A percentile compares a stretch with the other conserved stretches of the same genome.
phyloP scores from a whole-genome alignment of 1,284 basidiomycete genomes.

The Tylopilus orsonianus region DNA sequence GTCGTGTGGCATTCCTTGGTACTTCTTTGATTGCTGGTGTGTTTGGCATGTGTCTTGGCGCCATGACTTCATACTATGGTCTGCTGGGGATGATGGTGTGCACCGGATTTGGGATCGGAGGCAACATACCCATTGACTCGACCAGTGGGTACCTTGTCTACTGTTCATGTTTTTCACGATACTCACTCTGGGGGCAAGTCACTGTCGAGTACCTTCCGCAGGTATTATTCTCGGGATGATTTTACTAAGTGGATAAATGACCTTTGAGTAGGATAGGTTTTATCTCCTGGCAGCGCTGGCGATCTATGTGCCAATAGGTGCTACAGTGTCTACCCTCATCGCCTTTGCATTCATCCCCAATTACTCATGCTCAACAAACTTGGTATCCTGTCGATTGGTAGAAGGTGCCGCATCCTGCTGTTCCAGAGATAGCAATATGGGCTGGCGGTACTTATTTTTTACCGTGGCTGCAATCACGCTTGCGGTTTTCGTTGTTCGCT shows the following conservation, averaged over 20 bases:
- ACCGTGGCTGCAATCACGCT: constrained; percentile 14
- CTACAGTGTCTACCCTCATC: constrained; percentile 1
- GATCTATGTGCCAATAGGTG: constrained; percentile 10
- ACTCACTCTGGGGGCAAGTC: not conserved
- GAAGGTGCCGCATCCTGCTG: constrained; percentile 15
- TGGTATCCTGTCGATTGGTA: constrained; percentile 18
- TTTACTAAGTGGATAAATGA: not conserved
- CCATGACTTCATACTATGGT: constrained; percentile 11
- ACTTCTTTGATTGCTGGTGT: constrained; percentile 16
- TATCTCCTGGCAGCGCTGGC: constrained; percentile 21
- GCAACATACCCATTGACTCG: constrained; percentile 19
- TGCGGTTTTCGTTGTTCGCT: constrained; percentile 15
- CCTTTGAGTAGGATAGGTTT: constrained; percentile 10
- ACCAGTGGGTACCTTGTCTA: constrained; percentile 12
- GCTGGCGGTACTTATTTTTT: constrained; percentile 23
- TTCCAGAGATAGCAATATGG: constrained; percentile 20
- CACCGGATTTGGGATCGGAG: constrained; percentile 20
- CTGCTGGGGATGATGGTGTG: constrained; percentile 12
- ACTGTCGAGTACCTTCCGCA: constrained; percentile 15
- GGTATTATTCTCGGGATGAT: constrained; percentile 1
- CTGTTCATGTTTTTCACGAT: not conserved
- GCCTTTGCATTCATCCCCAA: constrained; percentile 14
- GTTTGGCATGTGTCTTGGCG: constrained; percentile 17
- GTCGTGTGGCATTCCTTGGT: constrained; percentile 17
- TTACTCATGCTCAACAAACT: constrained; percentile 15